Conservation (phyloP, 2,329 filamentous ascomycete species). For the Pseudogymnoascus sp. region DNA sequence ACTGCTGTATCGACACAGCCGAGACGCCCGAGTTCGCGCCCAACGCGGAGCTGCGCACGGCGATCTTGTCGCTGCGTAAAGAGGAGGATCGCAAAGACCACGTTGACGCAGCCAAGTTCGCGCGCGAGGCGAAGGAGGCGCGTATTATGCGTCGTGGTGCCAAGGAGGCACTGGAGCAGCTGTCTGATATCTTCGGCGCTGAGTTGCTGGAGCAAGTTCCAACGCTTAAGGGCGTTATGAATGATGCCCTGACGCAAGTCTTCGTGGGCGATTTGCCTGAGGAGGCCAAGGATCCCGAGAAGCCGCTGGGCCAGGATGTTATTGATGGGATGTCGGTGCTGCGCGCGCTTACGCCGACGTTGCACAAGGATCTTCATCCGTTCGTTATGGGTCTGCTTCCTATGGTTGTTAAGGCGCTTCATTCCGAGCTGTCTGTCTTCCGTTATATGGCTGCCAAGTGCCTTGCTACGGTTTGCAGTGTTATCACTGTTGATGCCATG, state of each 20-base stretch:
- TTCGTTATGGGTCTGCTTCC: slow-evolving; percentile 82
- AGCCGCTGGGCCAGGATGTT: slow-evolving; percentile 77
- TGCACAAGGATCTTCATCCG: slow-evolving; percentile 64
- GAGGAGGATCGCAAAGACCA: slow-evolving; percentile 95
- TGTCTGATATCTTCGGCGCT: slow-evolving; percentile 71
- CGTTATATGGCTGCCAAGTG: slow-evolving; percentile 97
- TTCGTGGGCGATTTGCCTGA: slow-evolving; percentile 65
- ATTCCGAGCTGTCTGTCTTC: slow-evolving; percentile 83
- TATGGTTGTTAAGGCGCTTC: slow-evolving; percentile 76
- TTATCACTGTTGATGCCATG: slow-evolving; percentile 92
- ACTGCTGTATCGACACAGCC: slow-evolving; percentile 93
- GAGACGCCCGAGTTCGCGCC: slow-evolving; percentile 93
- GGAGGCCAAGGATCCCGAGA: slow-evolving; percentile 65
- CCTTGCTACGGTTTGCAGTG: slow-evolving; percentile 92
- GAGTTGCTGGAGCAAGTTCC: slow-evolving; percentile 76
- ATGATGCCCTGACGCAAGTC: slow-evolving; percentile 66
- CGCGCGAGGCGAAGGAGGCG: slow-evolving; percentile 79
- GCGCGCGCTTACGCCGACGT: slow-evolving; percentile 84
- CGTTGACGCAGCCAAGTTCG: slow-evolving; percentile 82
- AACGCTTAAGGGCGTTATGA: slow-evolving; percentile 72
- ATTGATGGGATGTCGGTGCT: slow-evolving; percentile 91
- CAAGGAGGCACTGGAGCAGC: slow-evolving; percentile 85
- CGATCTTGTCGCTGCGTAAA: slow-evolving; percentile 89
- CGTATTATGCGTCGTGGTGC: slow-evolving; percentile 86
- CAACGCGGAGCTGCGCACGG: slow-evolving; percentile 68